A percentile compares a stretch with the other conserved stretches of the same genome.
phyloP scores from a whole-genome alignment of 31 red algal genomes.

The Odonthalia washingtoniensis region DNA sequence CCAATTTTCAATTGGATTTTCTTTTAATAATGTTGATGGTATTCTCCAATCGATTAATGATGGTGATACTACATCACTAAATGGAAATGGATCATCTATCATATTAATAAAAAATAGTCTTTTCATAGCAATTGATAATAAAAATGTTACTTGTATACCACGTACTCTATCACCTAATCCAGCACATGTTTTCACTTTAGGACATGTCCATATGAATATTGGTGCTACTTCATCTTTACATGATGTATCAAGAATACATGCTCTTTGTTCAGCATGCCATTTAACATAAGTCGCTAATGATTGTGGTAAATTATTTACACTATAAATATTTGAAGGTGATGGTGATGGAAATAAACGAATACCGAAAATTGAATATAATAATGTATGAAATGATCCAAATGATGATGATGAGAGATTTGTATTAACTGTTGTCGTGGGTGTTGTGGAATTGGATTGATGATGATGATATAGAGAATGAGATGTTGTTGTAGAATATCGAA shows the following conservation, averaged over 20 bases:
- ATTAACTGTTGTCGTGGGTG: too few relatives aligned
- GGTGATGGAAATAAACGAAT: background rate
- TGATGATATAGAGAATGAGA: too few relatives aligned
- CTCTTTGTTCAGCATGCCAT: background rate
- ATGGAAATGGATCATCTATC: conserved; percentile 19
- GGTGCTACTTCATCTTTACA: background rate
- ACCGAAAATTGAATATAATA: too few relatives aligned
- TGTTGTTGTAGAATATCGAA: too few relatives aligned
- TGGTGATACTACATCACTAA: background rate
- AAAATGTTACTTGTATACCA: conserved; percentile 24
- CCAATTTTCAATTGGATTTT: background rate
- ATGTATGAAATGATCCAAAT: too few relatives aligned
- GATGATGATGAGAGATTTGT: too few relatives aligned
- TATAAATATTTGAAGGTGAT: background rate
- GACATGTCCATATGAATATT: conserved; percentile 29
- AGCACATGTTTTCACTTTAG: background rate
- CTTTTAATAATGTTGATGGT: background rate
- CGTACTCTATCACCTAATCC: conserved; percentile 32
- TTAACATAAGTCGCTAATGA: background rate
- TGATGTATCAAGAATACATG: background rate
- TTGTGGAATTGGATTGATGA: too few relatives aligned
- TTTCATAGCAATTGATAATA: conserved; percentile 1
- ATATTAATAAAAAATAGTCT: conserved; percentile 25
- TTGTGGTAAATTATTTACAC: background rate
- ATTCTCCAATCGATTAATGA: conserved; percentile 28